These are phyloP conservation scores for Talaromyces ruber DNA, from an alignment of 495 filamentous ascomycete species.

Conservation along the genomic window DNA sequence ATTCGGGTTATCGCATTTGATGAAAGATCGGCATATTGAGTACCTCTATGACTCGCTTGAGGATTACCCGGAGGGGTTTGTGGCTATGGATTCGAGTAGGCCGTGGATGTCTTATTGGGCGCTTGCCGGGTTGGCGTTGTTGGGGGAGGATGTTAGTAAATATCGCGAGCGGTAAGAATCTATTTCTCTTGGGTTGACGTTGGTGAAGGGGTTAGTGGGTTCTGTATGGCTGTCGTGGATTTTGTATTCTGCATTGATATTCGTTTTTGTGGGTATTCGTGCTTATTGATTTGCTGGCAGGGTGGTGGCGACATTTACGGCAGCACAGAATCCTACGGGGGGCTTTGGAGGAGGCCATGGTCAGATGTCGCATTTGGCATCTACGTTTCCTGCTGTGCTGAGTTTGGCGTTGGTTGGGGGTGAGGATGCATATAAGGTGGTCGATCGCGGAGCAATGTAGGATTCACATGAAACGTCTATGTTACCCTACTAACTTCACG, in stretches of 20 bases:
- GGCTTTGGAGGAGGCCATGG: slow-evolving; percentile 94
- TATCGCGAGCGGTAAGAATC: slow-evolving; percentile 54
- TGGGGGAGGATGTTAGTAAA: slow-evolving; percentile 65
- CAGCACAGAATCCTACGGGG: slow-evolving; percentile 74
- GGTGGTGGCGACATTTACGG: slow-evolving; percentile 59
- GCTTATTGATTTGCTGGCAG: slow-evolving; percentile 23
- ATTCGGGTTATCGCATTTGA: slow-evolving; percentile 64
- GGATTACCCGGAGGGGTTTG: slow-evolving; percentile 55
- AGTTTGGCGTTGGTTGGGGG: slow-evolving; percentile 70
- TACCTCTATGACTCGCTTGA: slow-evolving; percentile 65
- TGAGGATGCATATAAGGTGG: slow-evolving; percentile 57
- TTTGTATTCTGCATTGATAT: neutral
- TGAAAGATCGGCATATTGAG: slow-evolving; percentile 59
- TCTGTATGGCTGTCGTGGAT: neutral
- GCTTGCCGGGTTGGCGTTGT: slow-evolving; percentile 57
- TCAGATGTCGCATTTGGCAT: slow-evolving; percentile 77
- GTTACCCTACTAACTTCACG: neutral
- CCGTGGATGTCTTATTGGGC: slow-evolving; percentile 96
- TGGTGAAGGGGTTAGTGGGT: neutral
- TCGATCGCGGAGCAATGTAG: slow-evolving; percentile 73
- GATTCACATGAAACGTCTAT: slow-evolving; percentile 11
- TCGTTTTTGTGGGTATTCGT: slow-evolving; percentile 2
- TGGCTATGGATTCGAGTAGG: slow-evolving; percentile 67
- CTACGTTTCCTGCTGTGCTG: slow-evolving; percentile 78
- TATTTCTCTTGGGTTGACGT: neutral